Evolutionary conservation across 306 rosid genomes (phyloP).

Genomic region (Begonia loranthoides): DNA sequence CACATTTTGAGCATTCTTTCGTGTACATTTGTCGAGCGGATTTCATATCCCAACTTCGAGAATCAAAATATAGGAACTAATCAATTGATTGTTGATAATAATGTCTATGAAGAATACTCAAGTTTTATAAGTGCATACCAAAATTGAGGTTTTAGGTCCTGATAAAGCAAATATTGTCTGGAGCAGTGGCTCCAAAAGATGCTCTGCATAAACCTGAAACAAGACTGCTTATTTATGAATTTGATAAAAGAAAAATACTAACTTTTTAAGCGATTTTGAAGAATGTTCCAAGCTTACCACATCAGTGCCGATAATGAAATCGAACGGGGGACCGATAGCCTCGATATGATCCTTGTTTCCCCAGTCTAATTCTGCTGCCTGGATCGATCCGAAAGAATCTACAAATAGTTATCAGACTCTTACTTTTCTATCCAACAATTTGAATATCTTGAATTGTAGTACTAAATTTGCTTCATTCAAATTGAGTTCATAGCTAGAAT

Average conservation of each 20-base stretch:
- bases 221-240: background rate
- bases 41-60: constrained; percentile 83
- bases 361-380: constrained; percentile 77
- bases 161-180: constrained; percentile 68
- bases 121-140: constrained; percentile 28
- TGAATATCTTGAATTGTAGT: no score
- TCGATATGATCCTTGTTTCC: constrained; percentile 66
- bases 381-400: constrained; percentile 77
- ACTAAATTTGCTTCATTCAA: no score
- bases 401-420: constrained; percentile 3
- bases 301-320: constrained; percentile 83
- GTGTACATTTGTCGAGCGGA: constrained; percentile 69
- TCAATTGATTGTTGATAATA: background rate
- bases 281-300: constrained; percentile 35
- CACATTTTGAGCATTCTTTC: constrained; percentile 95
- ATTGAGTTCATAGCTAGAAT: constrained; percentile 4
- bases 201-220: constrained; percentile 60
- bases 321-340: constrained; percentile 84
- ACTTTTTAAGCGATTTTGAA: no score
- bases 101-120: background rate
- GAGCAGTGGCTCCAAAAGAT: constrained; percentile 74
- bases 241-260: no score
- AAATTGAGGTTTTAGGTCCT: constrained; percentile 69
- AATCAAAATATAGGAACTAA: constrained; percentile 7
- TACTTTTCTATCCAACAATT: no score